Evolutionary conservation across 225 moss, liverwort and hornwort genomes (phyloP).

Genomic region (Polytrichum commune): DNA sequence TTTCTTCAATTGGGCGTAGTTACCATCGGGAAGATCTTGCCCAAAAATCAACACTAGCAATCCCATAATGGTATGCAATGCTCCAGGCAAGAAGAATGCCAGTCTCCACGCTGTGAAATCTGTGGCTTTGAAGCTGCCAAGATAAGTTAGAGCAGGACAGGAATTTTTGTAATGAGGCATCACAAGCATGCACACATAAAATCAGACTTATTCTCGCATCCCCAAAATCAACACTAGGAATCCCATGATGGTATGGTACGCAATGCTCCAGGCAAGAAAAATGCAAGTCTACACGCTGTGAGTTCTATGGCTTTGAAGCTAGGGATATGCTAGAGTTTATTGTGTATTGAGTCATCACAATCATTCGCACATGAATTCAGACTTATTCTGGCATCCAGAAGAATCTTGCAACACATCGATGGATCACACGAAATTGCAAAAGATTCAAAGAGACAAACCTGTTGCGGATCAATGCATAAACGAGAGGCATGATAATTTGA

Average conservation of each 20-base stretch:
- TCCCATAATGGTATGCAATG: constrained; percentile 77
- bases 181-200: no score
- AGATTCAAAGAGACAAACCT: constrained; percentile 1
- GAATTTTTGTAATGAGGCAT: background rate
- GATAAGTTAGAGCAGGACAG: constrained; percentile 1
- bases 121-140: constrained; percentile 32
- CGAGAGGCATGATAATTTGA: constrained; percentile 53
- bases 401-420: background rate
- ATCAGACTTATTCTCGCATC: no score
- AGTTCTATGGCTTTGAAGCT: constrained; percentile 33
- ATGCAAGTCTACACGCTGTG: constrained; percentile 70
- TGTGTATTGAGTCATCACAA: no score
- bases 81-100: constrained; percentile 58
- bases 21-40: constrained; percentile 84
- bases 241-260: constrained; percentile 36
- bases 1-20: constrained; percentile 53
- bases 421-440: background rate
- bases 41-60: constrained; percentile 59
- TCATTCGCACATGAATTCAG: no score
- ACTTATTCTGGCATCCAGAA: background rate
- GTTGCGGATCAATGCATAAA: constrained; percentile 38
- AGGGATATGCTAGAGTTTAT: no score
- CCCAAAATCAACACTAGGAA: no score
- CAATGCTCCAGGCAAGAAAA: constrained; percentile 69
- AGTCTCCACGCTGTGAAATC: constrained; percentile 80